phyloP scores from a whole-genome alignment of 768 basidiomycete genomes.

The Sporobolomyces roseus region DNA sequence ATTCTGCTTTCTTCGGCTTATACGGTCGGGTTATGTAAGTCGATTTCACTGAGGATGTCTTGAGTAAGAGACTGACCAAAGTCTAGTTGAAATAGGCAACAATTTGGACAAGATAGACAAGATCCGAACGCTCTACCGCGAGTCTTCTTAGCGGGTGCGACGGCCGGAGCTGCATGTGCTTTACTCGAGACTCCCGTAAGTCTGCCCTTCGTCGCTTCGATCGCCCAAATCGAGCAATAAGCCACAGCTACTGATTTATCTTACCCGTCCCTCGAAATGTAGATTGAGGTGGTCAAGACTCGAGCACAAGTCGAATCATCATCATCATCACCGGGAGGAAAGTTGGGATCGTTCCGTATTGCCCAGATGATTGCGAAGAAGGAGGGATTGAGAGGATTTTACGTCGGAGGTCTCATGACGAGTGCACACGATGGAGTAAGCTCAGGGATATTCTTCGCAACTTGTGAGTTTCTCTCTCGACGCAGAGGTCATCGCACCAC shows the following conservation, averaged over 20 bases:
- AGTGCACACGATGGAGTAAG: conserved; percentile 29
- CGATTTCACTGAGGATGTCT: too few species aligned
- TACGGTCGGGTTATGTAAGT: conserved; percentile 41
- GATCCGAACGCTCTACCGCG: conserved; percentile 24
- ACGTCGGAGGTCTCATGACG: conserved; percentile 42
- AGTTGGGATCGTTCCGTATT: conserved; percentile 39
- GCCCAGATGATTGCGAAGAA: conserved; percentile 29
- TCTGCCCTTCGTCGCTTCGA: background rate
- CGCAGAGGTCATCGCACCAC: background rate
- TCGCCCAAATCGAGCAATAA: background rate
- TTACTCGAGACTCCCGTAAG: conserved; percentile 39
- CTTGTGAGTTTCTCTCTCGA: conserved; percentile 17
- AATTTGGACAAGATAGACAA: conserved; percentile 36
- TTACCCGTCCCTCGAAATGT: background rate
- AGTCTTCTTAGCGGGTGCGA: conserved; percentile 34
- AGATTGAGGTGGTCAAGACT: conserved; percentile 43
- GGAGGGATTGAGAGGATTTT: conserved; percentile 40
- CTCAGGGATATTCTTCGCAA: conserved; percentile 36
- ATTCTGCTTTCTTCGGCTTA: conserved; percentile 40
- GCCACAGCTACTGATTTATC: background rate
- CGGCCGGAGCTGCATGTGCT: conserved; percentile 31
- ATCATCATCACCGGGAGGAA: conserved; percentile 4
- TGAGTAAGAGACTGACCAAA: too few species aligned
- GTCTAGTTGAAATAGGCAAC: conserved; percentile 16
- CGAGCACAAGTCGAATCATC: conserved; percentile 38